Conservation (phyloP, 2,329 filamentous ascomycete species). For the Neonectria punicea region DNA sequence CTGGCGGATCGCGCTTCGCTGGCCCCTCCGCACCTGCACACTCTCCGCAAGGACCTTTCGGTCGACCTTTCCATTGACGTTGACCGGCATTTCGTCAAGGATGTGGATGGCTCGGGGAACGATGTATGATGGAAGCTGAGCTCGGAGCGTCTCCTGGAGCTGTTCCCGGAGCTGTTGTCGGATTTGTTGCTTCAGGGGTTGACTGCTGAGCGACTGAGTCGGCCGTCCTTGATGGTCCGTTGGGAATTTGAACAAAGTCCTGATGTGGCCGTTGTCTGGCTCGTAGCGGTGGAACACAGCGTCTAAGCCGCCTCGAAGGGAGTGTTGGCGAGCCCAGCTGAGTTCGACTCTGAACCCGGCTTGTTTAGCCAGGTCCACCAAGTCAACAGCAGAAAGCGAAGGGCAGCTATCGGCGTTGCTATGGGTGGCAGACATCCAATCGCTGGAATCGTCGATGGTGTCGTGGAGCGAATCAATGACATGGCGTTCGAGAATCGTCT, state of each 20-base stretch:
- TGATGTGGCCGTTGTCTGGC: slow-evolving; percentile 6
- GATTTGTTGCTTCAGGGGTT: slow-evolving; percentile 13
- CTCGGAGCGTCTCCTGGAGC: slow-evolving; percentile 12
- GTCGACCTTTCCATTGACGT: not conserved
- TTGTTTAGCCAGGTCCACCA: slow-evolving; percentile 37
- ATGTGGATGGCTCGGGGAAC: slow-evolving; percentile 35
- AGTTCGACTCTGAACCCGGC: slow-evolving; percentile 59
- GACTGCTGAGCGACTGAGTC: not conserved
- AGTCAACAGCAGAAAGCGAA: slow-evolving; percentile 29
- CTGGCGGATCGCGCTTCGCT: slow-evolving; percentile 7
- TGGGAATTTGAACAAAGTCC: slow-evolving; percentile 39
- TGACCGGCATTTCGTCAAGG: slow-evolving; percentile 1
- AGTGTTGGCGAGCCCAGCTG: slow-evolving; percentile 54
- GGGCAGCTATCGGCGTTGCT: slow-evolving; percentile 4
- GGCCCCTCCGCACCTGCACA: not conserved
- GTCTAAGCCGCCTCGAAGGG: slow-evolving; percentile 41
- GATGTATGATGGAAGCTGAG: slow-evolving; percentile 40
- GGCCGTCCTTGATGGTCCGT: slow-evolving; percentile 13
- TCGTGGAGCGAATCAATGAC: slow-evolving; percentile 28
- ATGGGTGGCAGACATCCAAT: slow-evolving; percentile 23
- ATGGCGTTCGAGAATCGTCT: slow-evolving; percentile 43
- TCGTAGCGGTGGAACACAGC: slow-evolving; percentile 50
- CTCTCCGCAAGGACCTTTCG: not conserved
- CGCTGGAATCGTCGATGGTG: not conserved
- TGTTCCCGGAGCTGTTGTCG: not conserved